These are phyloP conservation scores for Schizonepeta tenuifolia DNA, from an alignment of 257 asterid species.

Conservation along the genomic window DNA sequence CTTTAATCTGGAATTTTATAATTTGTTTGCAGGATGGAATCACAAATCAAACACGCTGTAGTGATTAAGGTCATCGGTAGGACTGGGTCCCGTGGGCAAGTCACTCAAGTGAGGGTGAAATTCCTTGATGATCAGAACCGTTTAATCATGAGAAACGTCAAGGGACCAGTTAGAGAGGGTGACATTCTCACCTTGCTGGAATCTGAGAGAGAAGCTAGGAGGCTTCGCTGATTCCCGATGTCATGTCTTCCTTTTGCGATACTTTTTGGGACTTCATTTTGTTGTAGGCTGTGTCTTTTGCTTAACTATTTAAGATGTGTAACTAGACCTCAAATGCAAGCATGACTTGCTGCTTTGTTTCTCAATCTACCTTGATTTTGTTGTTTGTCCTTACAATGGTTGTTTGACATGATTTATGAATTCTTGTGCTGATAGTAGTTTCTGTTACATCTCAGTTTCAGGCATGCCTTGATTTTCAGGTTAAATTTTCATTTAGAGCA, in stretches of 20 bases:
- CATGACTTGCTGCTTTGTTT: neutral
- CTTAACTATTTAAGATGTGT: neutral
- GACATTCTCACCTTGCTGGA: constrained; percentile 49
- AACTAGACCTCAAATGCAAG: constrained; percentile 12
- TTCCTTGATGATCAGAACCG: constrained; percentile 47
- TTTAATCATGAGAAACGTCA: constrained; percentile 50
- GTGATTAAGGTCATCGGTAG: constrained; percentile 49
- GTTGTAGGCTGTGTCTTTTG: constrained; percentile 2
- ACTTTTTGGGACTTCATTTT: constrained; percentile 17
- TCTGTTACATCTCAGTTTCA: neutral
- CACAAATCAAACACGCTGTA: constrained; percentile 49
- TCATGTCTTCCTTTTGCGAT: neutral
- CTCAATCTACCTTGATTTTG: constrained; percentile 16
- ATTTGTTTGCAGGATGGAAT: constrained; percentile 45
- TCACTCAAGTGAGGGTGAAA: constrained; percentile 49
- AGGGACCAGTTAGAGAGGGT: constrained; percentile 53
- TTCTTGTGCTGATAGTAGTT: neutral
- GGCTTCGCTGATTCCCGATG: constrained; percentile 38
- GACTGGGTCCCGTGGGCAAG: constrained; percentile 52
- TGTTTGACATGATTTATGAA: neutral
- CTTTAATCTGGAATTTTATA: neutral
- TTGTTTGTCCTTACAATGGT: neutral
- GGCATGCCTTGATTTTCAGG: neutral
- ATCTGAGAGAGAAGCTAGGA: constrained; percentile 52
- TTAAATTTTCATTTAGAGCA: too few species aligned